Evolutionary conservation across 306 rosid species (phyloP), one percentile per base, ranked within the genome.

Genomic region (Castanea mollissima): DNA sequence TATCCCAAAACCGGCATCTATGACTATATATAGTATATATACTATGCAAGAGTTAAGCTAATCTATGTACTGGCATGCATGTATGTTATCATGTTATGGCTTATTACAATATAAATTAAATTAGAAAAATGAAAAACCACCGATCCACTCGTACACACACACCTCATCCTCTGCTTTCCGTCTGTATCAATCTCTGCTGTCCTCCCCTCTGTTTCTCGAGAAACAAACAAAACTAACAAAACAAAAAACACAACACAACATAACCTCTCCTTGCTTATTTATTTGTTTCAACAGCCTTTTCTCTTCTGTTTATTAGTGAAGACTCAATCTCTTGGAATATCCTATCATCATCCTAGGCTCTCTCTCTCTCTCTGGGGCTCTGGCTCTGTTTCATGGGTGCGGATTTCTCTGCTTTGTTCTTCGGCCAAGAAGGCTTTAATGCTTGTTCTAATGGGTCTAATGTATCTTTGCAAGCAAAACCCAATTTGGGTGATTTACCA

Each of bases 401-500:
- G 27, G 2, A 35, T 68, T 68, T 68, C 41, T 68, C 72, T 35
- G 52, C 12, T 68, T 35, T 34, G 25, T 68, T 68, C 54, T 34
- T n/a, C 2, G 51, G 72, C 27, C 54, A 10, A 68, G 38, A 9
- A 4, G 23, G 72, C 5, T 38, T 4, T 19, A 13, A 34, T 68
- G 25, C 8, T 23, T 32, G 18, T 23, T 49, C 65, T 21, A 14
- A 90, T 90, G 92, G 94, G 94, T 72, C 18, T 80, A 81, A 51
- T 51, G 20, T 52, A 46, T 59, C 73, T 21, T 51, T 56, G 74
- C 82, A 65, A 18, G 19, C 87, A 6, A 79, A 62, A 21, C 86
- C 91, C 14, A 69, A 78, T 34, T 85, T 95, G 46, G 99, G 88
- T 1, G 94, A 95, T 21, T 85, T 95, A 51, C 98, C 99, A 4